Conservation (phyloP, 768 basidiomycete species). For the Mrakia hoshinonis region DNA sequence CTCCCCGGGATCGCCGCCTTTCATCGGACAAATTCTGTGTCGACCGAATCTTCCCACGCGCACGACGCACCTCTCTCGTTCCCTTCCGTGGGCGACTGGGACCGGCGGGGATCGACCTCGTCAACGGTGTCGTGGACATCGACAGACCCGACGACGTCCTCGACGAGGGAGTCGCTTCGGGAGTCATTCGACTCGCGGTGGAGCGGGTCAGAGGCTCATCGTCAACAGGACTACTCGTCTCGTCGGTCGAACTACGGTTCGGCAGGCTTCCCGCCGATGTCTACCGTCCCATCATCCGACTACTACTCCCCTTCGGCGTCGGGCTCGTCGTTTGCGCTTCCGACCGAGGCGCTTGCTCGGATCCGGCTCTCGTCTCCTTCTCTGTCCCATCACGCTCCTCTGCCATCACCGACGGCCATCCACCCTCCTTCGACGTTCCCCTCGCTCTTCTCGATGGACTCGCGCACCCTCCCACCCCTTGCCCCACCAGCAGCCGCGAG, state of each 20-base stretch:
- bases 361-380: slow-evolving; percentile 14
- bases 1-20: neutral
- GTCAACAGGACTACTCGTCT: neutral
- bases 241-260: neutral
- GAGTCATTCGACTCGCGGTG: slow-evolving; percentile 16
- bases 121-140: slow-evolving; percentile 16
- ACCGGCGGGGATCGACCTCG: slow-evolving; percentile 13
- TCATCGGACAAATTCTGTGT: neutral
- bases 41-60: neutral
- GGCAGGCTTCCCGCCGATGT: neutral
- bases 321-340: neutral
- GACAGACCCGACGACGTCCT: slow-evolving; percentile 3
- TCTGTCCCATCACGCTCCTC: neutral
- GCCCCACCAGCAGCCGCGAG: slow-evolving; percentile 29
- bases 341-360: slow-evolving; percentile 13
- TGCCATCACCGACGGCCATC: neutral
- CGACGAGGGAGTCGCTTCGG: neutral
- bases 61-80: neutral
- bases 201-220: neutral
- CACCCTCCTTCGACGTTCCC: slow-evolving; percentile 38
- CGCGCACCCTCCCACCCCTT: slow-evolving; percentile 44
- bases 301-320: neutral
- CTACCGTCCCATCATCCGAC: neutral
- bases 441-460: slow-evolving; percentile 48
- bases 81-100: neutral